Conservation (phyloP, 139 green algal genomes). For the Volvox reticuliferus region DNA sequence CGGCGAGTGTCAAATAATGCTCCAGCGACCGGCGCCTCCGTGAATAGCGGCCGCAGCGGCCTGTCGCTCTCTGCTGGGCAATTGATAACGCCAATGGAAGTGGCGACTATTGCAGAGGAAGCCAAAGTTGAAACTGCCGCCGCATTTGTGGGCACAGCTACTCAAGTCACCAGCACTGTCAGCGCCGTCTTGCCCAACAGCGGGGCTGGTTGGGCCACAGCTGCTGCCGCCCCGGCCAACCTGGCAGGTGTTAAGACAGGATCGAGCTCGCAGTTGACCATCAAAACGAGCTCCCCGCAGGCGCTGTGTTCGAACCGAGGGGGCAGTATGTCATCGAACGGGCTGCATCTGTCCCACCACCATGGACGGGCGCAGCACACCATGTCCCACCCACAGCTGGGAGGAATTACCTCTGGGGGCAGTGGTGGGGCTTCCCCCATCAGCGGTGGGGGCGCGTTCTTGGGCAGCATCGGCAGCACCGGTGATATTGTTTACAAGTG, state of each 20-base stretch:
- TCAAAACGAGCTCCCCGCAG: neutral
- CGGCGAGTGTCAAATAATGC: neutral
- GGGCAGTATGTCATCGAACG: neutral
- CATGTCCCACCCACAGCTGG: neutral
- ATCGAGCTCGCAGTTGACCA: neutral
- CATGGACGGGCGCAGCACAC: neutral
- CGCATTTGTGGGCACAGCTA: too few species aligned
- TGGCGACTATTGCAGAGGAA: too few species aligned
- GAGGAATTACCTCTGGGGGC: neutral
- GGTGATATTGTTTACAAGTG: slow-evolving; percentile 50
- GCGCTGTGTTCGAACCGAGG: neutral
- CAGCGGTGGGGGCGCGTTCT: neutral
- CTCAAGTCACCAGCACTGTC: neutral
- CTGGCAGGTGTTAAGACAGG: neutral
- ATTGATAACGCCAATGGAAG: neutral
- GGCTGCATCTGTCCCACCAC: neutral
- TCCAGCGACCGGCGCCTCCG: neutral
- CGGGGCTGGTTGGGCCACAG: neutral
- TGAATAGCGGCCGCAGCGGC: neutral
- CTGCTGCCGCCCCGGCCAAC: neutral
- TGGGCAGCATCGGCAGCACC: slow-evolving; percentile 26
- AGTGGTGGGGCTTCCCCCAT: neutral
- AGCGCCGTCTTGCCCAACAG: neutral
- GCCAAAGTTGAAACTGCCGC: too few species aligned
- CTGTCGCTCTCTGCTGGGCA: slow-evolving; percentile 1